A percentile compares a stretch with the other conserved stretches of the same genome.
Conservation (phyloP, 345 rosid species). For the Sisymbrium altissimum region DNA sequence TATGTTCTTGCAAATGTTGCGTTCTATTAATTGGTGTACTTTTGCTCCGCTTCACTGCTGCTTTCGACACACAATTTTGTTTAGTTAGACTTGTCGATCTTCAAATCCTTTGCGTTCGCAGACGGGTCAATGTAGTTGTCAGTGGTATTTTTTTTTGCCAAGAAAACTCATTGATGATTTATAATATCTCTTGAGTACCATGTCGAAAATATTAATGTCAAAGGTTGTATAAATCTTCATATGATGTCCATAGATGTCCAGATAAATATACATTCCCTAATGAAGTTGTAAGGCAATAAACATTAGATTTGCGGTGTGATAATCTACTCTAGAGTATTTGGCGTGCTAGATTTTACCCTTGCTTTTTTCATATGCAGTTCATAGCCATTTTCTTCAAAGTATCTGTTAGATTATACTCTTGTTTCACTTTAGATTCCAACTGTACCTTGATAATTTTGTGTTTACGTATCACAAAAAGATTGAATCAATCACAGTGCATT, state of each 20-base stretch:
- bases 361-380: not conserved
- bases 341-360: not conserved
- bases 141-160: not conserved
- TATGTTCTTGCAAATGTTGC: not conserved
- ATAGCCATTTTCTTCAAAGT: not conserved
- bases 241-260: not conserved
- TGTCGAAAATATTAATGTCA: not conserved
- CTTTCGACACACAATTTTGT: not conserved
- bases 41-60: not conserved
- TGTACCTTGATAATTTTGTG: not conserved
- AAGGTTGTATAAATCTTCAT: not conserved
- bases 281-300: not conserved
- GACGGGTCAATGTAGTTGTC: not conserved
- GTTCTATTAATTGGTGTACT: not conserved
- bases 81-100: not conserved
- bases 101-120: not conserved
- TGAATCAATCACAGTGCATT: not conserved
- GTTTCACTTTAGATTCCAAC: not conserved
- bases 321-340: not conserved
- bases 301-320: not conserved
- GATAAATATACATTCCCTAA: not conserved
- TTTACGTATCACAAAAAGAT: not conserved
- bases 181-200: not conserved
- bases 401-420: not conserved
- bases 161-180: not conserved